These are phyloP conservation scores for Polygonum aviculare DNA, from an alignment of 148 eudicot genomes.

Conservation along the genomic window DNA sequence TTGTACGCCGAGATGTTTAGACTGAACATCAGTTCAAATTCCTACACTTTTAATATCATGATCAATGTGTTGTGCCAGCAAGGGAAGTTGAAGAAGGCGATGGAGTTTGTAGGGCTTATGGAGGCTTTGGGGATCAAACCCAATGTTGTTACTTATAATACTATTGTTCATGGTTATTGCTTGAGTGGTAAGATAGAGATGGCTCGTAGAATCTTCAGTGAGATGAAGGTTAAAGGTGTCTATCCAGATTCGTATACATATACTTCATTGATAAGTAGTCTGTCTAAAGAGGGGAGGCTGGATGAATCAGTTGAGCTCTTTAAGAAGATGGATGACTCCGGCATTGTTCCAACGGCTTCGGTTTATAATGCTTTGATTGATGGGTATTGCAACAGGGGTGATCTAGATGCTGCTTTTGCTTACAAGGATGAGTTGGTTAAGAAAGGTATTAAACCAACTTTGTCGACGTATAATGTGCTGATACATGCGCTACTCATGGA, in stretches of 20 bases:
- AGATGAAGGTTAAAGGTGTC: conserved; percentile 47
- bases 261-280: conserved; percentile 40
- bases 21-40: conserved; percentile 37
- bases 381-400: conserved; percentile 53
- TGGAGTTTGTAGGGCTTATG: conserved; percentile 53
- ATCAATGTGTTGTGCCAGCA: conserved; percentile 66
- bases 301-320: conserved; percentile 41
- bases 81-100: conserved; percentile 61
- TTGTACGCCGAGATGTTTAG: conserved; percentile 72
- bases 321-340: conserved; percentile 34
- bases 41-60: conserved; percentile 68
- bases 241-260: conserved; percentile 62
- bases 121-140: conserved; percentile 46
- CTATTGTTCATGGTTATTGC: conserved; percentile 52
- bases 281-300: conserved; percentile 46
- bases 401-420: conserved; percentile 45
- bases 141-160: conserved; percentile 58
- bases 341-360: conserved; percentile 41
- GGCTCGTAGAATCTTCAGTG: conserved; percentile 32
- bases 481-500: conserved; percentile 59
- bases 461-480: conserved; percentile 58
- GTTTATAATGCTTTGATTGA: conserved; percentile 61
- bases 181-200: conserved; percentile 43
- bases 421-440: conserved; percentile 53
- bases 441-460: conserved; percentile 38